Base-by-base conservation (phyloP, 2,329 filamentous ascomycete species). In the Colletotrichum sp. region DNA sequence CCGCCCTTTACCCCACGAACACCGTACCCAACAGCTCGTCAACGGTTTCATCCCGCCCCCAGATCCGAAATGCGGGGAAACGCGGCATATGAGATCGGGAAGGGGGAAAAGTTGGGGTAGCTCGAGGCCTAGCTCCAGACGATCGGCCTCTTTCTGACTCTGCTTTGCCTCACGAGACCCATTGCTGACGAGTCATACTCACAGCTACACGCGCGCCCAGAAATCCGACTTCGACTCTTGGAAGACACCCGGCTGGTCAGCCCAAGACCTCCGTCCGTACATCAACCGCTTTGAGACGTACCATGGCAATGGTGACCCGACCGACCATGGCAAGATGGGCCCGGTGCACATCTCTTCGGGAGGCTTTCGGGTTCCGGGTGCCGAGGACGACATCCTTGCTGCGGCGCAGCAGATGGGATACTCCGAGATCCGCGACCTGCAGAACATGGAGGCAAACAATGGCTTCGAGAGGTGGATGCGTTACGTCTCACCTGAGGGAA, bases 161-260 rank as follows among this genome's bases (percentile, higher is more conserved):
- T 67, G 25, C 27, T 19, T 19, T 4, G 44, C 55, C 25, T 19
- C 22, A 27, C 27, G 19, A 13, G 25, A 22, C 15, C 8, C 19
- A 16, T 25, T 68, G 19, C 63, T 75, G 7, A 75, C 59, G 70
- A 73, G 64, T 22, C 64, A 68, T 64, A n/a, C 28, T 12, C 4
- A 9, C 83, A 82, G 82, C 82, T 88, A 88, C 78, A 86, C 85
- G 4, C 81, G 87, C 32, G 86, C 85, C 15, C 85, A 89, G 77
- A 81, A 84, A 9, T 82, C 82, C 8, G 88, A 90, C 79, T 90
- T 87, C 69, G 88, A 91, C 77, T 85, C 85, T 8, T 91, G 89
- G 89, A 86, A 89, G 9, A 86, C 85, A 1, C 82, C 85, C 19
- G 90, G 90, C 0, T 91, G 90, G 90, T 81, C 82, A 19, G 83